phyloP scores from a whole-genome alignment of 2,329 filamentous ascomycete genomes.

The Hypomyces rosellus region DNA sequence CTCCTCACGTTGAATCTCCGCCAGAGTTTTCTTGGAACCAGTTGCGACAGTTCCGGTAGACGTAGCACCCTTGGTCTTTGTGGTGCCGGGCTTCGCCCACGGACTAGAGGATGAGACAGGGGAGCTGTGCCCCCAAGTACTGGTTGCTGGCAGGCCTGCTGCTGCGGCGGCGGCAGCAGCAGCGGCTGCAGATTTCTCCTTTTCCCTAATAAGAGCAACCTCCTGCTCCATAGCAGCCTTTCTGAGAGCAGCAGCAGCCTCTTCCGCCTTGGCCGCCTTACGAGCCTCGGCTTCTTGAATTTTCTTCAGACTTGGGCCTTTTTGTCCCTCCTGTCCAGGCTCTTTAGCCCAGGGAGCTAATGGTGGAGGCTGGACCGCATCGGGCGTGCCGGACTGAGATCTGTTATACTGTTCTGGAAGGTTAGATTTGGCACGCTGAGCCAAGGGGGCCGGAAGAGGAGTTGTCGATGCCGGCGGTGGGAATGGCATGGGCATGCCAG shows the following conservation, averaged over 20 bases:
- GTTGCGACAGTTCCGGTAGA: constrained; percentile 18
- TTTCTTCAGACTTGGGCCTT: constrained; percentile 87
- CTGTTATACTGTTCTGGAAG: constrained; percentile 67
- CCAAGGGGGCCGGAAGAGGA: constrained; percentile 80
- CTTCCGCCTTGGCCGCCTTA: constrained; percentile 84
- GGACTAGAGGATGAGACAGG: constrained; percentile 60
- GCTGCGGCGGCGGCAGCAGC: constrained; percentile 49
- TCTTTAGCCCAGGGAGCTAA: constrained; percentile 96
- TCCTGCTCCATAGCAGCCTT: constrained; percentile 78
- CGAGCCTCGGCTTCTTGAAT: constrained; percentile 94
- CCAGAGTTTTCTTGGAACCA: constrained; percentile 75
- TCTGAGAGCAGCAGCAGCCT: constrained; percentile 69
- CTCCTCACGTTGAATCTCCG: constrained; percentile 95
- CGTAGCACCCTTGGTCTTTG: constrained; percentile 39
- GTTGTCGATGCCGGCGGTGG: constrained; percentile 68
- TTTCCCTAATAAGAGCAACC: constrained; percentile 51
- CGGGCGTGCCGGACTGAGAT: constrained; percentile 74
- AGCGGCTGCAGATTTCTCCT: constrained; percentile 43
- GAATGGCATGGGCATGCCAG: constrained; percentile 69
- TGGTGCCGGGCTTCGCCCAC: constrained; percentile 58
- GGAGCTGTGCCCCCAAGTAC: constrained; percentile 81
- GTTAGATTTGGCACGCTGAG: constrained; percentile 76
- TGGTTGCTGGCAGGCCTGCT: constrained; percentile 76
- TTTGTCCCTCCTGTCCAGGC: constrained; percentile 59
- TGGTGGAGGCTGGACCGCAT: constrained; percentile 55